phyloP scores from a whole-genome alignment of 2,329 filamentous ascomycete species.

The Venturia pyrina region DNA sequence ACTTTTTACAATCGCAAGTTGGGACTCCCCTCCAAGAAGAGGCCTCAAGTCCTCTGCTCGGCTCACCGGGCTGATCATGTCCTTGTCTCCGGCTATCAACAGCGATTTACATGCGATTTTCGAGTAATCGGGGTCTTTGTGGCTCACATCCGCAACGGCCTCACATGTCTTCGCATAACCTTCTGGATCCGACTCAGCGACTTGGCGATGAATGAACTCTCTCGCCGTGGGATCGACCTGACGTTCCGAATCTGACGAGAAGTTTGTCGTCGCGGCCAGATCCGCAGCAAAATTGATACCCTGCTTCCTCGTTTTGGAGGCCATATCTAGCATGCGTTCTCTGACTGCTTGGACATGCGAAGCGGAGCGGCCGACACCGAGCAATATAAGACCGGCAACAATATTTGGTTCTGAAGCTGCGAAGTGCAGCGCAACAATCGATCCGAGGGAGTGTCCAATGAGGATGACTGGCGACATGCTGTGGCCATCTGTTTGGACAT shows the following conservation, averaged over 20 bases:
- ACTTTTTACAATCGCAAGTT: background rate
- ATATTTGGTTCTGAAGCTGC: background rate
- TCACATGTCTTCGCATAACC: conserved; percentile 6
- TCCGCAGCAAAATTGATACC: conserved; percentile 4
- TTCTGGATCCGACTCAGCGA: conserved; percentile 6
- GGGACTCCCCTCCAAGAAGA: background rate
- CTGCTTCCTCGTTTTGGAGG: conserved; percentile 1
- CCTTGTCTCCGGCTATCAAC: conserved; percentile 4
- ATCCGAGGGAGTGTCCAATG: conserved; percentile 6
- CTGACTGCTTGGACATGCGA: background rate
- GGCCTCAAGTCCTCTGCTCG: background rate
- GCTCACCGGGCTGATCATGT: background rate
- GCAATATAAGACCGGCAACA: conserved; percentile 1
- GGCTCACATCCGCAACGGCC: background rate
- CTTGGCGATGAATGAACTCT: background rate
- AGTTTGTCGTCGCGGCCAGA: background rate
- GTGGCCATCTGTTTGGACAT: background rate
- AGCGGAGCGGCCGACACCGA: conserved; percentile 6
- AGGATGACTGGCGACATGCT: conserved; percentile 3
- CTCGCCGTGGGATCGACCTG: background rate
- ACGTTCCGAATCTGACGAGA: background rate
- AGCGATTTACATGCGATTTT: background rate
- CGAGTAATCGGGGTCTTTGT: conserved; percentile 9
- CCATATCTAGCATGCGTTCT: conserved; percentile 6
- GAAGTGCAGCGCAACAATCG: conserved; percentile 2